These are phyloP conservation scores for Elsinoe ampelina DNA, from an alignment of 2,329 filamentous ascomycete species.

Conservation along the genomic window DNA sequence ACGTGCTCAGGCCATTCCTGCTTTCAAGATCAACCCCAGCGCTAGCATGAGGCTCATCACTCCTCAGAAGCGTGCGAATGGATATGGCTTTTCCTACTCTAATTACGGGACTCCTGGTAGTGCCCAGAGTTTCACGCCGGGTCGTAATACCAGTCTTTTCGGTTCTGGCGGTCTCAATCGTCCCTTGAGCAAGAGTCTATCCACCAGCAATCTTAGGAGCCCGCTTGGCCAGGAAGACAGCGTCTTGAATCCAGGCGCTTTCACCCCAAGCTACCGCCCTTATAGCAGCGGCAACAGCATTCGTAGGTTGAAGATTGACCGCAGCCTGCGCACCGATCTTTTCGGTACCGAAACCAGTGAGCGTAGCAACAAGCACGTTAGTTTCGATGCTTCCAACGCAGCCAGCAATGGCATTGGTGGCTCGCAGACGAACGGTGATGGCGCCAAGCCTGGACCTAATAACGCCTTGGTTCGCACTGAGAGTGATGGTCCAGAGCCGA, in stretches of 20 bases:
- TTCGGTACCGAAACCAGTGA: slow-evolving; percentile 39
- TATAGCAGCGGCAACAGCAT: slow-evolving; percentile 59
- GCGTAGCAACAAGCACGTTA: slow-evolving; percentile 68
- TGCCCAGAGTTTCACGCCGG: slow-evolving; percentile 61
- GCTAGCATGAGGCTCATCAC: slow-evolving; percentile 72
- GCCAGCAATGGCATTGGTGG: slow-evolving; percentile 21
- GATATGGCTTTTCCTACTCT: slow-evolving; percentile 88
- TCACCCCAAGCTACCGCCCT: slow-evolving; percentile 51
- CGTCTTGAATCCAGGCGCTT: slow-evolving; percentile 75
- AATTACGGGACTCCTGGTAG: slow-evolving; percentile 76
- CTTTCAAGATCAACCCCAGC: slow-evolving; percentile 77
- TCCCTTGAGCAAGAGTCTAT: slow-evolving; percentile 76
- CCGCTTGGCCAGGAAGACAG: slow-evolving; percentile 76
- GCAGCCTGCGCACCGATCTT: slow-evolving; percentile 64
- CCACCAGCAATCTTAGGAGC: slow-evolving; percentile 74
- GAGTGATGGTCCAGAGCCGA: slow-evolving; percentile 40
- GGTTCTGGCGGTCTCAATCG: slow-evolving; percentile 48
- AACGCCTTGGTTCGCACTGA: slow-evolving; percentile 46
- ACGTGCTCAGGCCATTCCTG: slow-evolving; percentile 62
- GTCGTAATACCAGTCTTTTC: slow-evolving; percentile 56
- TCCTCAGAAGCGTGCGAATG: slow-evolving; percentile 62
- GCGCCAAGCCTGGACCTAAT: slow-evolving; percentile 32
- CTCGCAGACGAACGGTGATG: slow-evolving; percentile 28
- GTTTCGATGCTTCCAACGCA: slow-evolving; percentile 61
- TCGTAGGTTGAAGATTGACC: slow-evolving; percentile 89